phyloP scores from a whole-genome alignment of 768 basidiomycete genomes.

The Tremella fuciformis region DNA sequence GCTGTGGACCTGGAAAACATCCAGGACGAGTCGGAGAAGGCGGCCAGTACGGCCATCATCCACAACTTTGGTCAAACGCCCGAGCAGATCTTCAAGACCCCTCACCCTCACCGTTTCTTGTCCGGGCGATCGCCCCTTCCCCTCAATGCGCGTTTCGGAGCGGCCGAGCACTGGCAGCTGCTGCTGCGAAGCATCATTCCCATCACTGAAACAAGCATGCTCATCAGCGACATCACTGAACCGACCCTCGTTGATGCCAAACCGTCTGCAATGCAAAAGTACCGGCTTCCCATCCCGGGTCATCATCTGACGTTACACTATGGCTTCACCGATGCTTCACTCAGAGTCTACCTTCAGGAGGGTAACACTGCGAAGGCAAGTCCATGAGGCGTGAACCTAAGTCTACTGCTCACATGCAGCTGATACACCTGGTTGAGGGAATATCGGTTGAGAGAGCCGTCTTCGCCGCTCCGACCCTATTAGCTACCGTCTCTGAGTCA shows the following conservation, averaged over 20 bases:
- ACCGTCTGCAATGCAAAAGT: slow-evolving; percentile 22
- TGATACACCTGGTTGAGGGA: slow-evolving; percentile 74
- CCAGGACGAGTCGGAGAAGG: slow-evolving; percentile 77
- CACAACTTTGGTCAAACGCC: slow-evolving; percentile 97
- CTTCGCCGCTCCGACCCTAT: slow-evolving; percentile 69
- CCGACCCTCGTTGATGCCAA: slow-evolving; percentile 18
- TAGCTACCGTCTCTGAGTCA: slow-evolving; percentile 78
- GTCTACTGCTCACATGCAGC: slow-evolving; percentile 52
- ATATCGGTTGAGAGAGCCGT: slow-evolving; percentile 68
- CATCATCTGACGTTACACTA: slow-evolving; percentile 38
- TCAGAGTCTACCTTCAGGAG: slow-evolving; percentile 40
- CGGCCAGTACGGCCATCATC: slow-evolving; percentile 90
- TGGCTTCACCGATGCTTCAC: slow-evolving; percentile 42
- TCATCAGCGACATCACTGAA: slow-evolving; percentile 27
- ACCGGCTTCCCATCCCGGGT: slow-evolving; percentile 32
- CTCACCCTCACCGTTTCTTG: slow-evolving; percentile 71
- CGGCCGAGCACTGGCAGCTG: slow-evolving; percentile 75
- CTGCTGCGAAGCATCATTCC: slow-evolving; percentile 45
- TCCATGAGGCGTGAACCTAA: neutral
- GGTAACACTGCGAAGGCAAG: slow-evolving; percentile 8
- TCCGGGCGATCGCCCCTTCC: slow-evolving; percentile 71
- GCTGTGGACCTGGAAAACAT: slow-evolving; percentile 86
- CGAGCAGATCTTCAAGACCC: slow-evolving; percentile 69
- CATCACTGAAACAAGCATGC: slow-evolving; percentile 31
- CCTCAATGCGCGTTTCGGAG: slow-evolving; percentile 66